phyloP scores from a whole-genome alignment of 169 alveolate species.

The Sarcocystis neurona region DNA sequence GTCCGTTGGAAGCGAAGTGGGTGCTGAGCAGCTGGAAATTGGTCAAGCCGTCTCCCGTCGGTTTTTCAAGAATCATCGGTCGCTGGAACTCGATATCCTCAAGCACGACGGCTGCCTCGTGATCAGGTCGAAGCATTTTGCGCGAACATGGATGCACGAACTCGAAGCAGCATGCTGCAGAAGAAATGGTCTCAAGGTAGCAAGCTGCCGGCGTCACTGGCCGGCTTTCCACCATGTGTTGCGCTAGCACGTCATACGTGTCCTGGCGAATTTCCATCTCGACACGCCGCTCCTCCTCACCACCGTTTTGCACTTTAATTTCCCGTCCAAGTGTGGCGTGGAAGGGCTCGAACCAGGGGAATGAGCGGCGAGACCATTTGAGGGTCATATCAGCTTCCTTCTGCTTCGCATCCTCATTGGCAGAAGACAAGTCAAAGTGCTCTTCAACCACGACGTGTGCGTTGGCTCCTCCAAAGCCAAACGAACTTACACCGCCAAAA shows the following conservation, averaged over 20 bases:
- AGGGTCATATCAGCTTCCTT: constrained; percentile 19
- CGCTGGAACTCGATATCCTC: constrained; percentile 61
- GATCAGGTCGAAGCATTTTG: constrained; percentile 44
- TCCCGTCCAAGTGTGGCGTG: constrained; percentile 54
- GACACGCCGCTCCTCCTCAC: constrained; percentile 4
- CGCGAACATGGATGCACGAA: constrained; percentile 26
- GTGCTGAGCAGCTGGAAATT: constrained; percentile 33
- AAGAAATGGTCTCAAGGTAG: constrained; percentile 69
- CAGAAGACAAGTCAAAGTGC: constrained; percentile 28
- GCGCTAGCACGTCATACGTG: constrained; percentile 63
- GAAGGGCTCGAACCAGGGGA: constrained; percentile 24
- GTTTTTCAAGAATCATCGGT: constrained; percentile 57
- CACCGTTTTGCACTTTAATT: neutral
- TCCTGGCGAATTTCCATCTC: constrained; percentile 58
- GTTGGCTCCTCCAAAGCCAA: constrained; percentile 78
- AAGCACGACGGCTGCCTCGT: constrained; percentile 11
- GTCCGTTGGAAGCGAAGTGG: constrained; percentile 25
- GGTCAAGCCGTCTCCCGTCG: constrained; percentile 31
- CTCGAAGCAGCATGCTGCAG: constrained; percentile 62
- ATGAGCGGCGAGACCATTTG: constrained; percentile 36
- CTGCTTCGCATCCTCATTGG: constrained; percentile 24
- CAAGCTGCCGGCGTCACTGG: constrained; percentile 75
- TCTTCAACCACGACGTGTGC: constrained; percentile 71
- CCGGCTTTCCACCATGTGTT: constrained; percentile 66
- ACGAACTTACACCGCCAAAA: constrained; percentile 72